Base-by-base conservation (phyloP, 257 asterid genomes). In the Solanum peruvianum region DNA sequence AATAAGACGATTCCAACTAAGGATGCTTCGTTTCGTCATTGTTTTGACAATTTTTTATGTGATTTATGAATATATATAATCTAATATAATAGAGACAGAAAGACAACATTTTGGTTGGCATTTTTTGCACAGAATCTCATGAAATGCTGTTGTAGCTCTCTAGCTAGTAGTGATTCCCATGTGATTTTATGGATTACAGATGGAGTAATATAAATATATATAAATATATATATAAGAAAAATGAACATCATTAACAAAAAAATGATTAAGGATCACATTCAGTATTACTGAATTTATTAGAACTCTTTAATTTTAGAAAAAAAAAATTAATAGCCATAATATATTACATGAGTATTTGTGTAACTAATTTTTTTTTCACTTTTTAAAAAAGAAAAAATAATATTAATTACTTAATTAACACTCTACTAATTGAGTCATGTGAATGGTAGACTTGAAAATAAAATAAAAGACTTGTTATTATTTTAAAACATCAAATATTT, bases 101-200 rank as follows among this genome's bases (percentile, higher is more conserved):
- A 58, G 75, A 82, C 85, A 86, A 71, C 71, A 56, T 21, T 86
- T 56, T 15, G 82, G 88, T 52, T 87, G 88, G 88, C 33, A 60
- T 80, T 39, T 56, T 82, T 87, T 76, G 76, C n/a, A 35, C 18
- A 60, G 91, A 89, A 92, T 92, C 95, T 78, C 91, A 42, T 76
- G 58, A 89, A 88, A 77, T 86, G 87, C 88, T 52, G 86, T 86
- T 85, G 87, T 70, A 29, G 23, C 41, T 83, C 84, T 78, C 89
- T 35, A 72, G 47, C 80, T 72, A 72, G 86, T 85, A 88, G 87
- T 86, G 91, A 87, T 70, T 86, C 89, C 90, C 92, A 90, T 89
- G 88, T 85, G 92, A 89, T 80, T 82, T 62, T 86, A 86, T 86
- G 88, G 72, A 82, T 70, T 71, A 78, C 86, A 64, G 81, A 78